Base-by-base conservation (phyloP, 1,139 yeast species). In the Suhomyces atakaporum region DNA sequence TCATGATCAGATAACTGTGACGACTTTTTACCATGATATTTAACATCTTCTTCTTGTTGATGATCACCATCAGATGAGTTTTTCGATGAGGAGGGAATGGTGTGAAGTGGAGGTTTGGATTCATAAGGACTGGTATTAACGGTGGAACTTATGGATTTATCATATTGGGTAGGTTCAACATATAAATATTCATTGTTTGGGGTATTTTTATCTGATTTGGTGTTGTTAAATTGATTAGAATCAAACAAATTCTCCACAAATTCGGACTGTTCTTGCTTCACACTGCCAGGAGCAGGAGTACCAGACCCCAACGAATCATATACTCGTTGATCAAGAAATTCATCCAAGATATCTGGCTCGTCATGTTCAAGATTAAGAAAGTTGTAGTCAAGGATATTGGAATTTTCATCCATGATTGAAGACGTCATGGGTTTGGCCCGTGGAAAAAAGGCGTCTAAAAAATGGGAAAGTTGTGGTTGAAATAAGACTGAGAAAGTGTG, bases 261-360 rank as follows among this genome's bases (percentile, higher is more conserved):
- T 20, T 48, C 53, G 19, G 40, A 40, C 7, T 39, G 41, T 36
- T 53, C 59, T 15, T 32, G 40, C 20, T 36, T 36, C 23, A 13
- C 19, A 7, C 21, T 14, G 8, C 9, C 11, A 7, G 32, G 25
- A 11, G 43, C 53, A 3, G 65, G 65, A 3, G 63, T 55, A 36
- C 51, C 58, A 14, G 54, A 49, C 8, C 60, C 61, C 32, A 62
- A 44, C 13, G 64, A 57, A 20, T 74, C 80, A 44, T 75, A 77
- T 2, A 77, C 73, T 38, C 82, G 59, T 48, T 74, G 77, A 53
- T 78, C 84, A 36, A 78, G 60, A 46, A 78, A 77, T 53, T 78
- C 84, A 47, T 76, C 81, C 35, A 78, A 53, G 25, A 70, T 66
- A 42, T 70, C 75, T 29, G 66, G 71, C 35, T 65, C 69, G 18